phyloP scores from a whole-genome alignment of 2,329 filamentous ascomycete species.

The Chaetoscypha palmicola region DNA sequence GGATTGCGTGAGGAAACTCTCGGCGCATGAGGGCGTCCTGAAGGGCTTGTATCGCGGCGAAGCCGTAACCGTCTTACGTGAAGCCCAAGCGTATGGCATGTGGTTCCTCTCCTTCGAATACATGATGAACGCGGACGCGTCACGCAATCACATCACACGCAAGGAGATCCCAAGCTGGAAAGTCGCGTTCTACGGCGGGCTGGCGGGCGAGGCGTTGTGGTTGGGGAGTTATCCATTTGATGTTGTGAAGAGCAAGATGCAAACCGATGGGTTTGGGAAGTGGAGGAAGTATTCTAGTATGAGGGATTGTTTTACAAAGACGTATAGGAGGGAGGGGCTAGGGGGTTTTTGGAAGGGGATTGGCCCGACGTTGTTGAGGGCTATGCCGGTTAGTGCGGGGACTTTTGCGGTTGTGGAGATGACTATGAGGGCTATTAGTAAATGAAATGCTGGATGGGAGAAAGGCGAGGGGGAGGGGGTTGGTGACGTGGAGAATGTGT shows the following conservation, averaged over 20 bases:
- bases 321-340: slow-evolving; percentile 67
- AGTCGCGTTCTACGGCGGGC: slow-evolving; percentile 83
- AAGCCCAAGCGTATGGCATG: slow-evolving; percentile 88
- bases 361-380: slow-evolving; percentile 80
- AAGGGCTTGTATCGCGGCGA: slow-evolving; percentile 80
- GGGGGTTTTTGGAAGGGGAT: slow-evolving; percentile 94
- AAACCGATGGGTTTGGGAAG: slow-evolving; percentile 82
- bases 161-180: slow-evolving; percentile 76
- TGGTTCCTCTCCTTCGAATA: slow-evolving; percentile 97
- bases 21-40: slow-evolving; percentile 57
- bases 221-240: slow-evolving; percentile 90
- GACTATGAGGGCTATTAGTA: slow-evolving; percentile 56
- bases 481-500: too few relatives aligned
- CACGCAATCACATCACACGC: slow-evolving; percentile 67
- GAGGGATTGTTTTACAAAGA: slow-evolving; percentile 84
- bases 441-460: too few relatives aligned
- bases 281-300: slow-evolving; percentile 70
- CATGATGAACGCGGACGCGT: slow-evolving; percentile 85
- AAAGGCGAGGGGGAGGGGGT: background rate
- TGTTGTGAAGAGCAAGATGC: slow-evolving; percentile 99
- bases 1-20: slow-evolving; percentile 85
- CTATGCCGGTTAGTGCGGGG: slow-evolving; percentile 96
- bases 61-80: slow-evolving; percentile 76
- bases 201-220: slow-evolving; percentile 94
- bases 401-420: slow-evolving; percentile 82